Evolutionary conservation across 2,329 filamentous ascomycete species (phyloP).

Genomic region (Colletotrichum karsti): DNA sequence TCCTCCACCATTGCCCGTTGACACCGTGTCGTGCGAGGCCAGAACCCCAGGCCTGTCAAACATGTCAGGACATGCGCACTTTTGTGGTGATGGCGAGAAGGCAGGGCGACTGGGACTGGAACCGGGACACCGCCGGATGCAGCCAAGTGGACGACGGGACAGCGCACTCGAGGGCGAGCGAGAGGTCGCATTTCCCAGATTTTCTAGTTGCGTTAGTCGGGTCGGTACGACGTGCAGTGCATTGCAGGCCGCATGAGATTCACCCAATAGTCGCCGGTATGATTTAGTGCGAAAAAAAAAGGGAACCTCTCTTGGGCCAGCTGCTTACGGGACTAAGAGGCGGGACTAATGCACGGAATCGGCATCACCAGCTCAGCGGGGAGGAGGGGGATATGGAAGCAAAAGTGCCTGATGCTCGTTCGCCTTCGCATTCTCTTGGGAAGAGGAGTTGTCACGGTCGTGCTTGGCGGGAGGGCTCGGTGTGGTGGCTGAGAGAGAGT

Average conservation of each 20-base stretch:
- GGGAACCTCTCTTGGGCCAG: background rate
- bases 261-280: background rate
- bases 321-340: background rate
- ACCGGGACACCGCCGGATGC: background rate
- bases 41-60: no score
- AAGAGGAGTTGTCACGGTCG: background rate
- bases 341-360: background rate
- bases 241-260: background rate
- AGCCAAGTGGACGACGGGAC: background rate
- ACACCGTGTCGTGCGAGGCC: no score
- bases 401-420: background rate
- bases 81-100: background rate
- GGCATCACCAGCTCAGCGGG: background rate
- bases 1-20: background rate
- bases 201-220: background rate
- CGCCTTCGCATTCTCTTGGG: no score
- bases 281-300: background rate
- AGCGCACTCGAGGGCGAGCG: background rate
- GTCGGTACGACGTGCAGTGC: background rate
- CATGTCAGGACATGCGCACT: background rate
- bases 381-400: background rate
- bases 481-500: no score
- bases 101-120: background rate
- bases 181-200: background rate
- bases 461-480: background rate